A percentile compares a stretch with the other conserved stretches of the same genome.
Evolutionary conservation across 495 filamentous ascomycete species (phyloP).

Genomic region (Aspergillus saccharolyticus): DNA sequence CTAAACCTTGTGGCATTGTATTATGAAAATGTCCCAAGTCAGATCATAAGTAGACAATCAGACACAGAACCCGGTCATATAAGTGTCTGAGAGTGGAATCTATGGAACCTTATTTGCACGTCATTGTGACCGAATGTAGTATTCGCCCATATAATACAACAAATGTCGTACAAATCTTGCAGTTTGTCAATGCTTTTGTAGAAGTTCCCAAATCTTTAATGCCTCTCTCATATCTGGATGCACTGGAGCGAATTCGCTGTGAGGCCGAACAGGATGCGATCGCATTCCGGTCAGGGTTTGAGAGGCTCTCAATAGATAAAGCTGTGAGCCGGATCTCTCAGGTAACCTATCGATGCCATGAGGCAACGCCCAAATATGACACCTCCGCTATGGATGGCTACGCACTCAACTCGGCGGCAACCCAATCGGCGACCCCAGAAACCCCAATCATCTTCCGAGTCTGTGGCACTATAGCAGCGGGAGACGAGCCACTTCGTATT

Average conservation of each 20-base stretch:
- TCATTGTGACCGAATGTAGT: too few relatives aligned
- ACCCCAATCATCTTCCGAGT: conserved; percentile 10
- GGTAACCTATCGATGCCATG: conserved; percentile 1
- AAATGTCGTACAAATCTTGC: too few relatives aligned
- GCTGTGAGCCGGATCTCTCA: conserved; percentile 8
- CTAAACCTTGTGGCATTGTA: too few relatives aligned
- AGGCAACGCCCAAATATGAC: conserved; percentile 9
- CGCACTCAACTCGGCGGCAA: conserved; percentile 11
- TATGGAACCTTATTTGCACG: too few relatives aligned
- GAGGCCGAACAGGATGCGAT: background rate
- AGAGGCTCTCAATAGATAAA: conserved; percentile 12
- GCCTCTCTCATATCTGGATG: background rate
- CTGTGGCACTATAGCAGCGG: conserved; percentile 6
- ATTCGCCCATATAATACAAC: too few relatives aligned
- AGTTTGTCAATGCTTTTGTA: too few relatives aligned
- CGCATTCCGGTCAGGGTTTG: background rate
- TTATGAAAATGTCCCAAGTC: too few relatives aligned
- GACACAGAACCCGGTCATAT: too few relatives aligned
- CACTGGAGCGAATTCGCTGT: background rate
- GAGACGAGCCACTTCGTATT: conserved; percentile 4
- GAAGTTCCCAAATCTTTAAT: too few relatives aligned
- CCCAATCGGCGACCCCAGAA: conserved; percentile 2
- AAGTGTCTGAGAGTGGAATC: too few relatives aligned
- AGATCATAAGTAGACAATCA: too few relatives aligned
- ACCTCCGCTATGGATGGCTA: conserved; percentile 20